Evolutionary conservation across 805 yeast species (phyloP).

Genomic region (Tetrapisispora namnaoensis): DNA sequence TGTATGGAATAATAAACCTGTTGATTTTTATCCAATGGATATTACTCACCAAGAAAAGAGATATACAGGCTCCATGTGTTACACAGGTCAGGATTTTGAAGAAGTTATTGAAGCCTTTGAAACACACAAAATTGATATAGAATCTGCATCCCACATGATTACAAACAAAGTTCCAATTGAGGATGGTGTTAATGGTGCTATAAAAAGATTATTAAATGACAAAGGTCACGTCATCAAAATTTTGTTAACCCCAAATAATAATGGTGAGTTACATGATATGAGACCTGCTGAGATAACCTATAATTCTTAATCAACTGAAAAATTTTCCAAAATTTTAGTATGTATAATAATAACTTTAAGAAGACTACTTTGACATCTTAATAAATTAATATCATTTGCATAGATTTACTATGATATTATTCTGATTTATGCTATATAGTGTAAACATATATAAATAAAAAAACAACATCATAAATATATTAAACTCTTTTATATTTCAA

Average conservation of each 20-base stretch:
- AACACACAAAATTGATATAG: conserved; percentile 35
- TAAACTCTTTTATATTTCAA: background rate
- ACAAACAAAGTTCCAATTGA: conserved; percentile 43
- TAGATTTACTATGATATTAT: background rate
- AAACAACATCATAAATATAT: too few species aligned
- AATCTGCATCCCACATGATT: conserved; percentile 39
- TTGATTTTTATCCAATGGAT: conserved; percentile 45
- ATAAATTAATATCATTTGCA: background rate
- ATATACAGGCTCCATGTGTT: conserved; percentile 55
- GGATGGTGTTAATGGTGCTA: conserved; percentile 44
- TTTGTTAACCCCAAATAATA: conserved; percentile 40
- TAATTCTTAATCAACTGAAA: too few species aligned
- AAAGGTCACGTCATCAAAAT: conserved; percentile 51
- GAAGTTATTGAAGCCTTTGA: conserved; percentile 46
- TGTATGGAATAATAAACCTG: conserved; percentile 46
- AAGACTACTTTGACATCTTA: too few species aligned
- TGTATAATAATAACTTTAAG: too few species aligned
- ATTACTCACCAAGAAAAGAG: conserved; percentile 45
- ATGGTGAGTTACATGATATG: conserved; percentile 21
- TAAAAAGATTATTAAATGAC: conserved; percentile 38
- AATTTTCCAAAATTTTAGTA: too few species aligned
- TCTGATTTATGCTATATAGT: background rate
- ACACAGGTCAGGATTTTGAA: conserved; percentile 47
- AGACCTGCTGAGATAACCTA: background rate
- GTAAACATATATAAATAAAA: too few species aligned